These are phyloP conservation scores for Paxillus involutus DNA, from an alignment of 768 basidiomycete species.

Conservation along the genomic window DNA sequence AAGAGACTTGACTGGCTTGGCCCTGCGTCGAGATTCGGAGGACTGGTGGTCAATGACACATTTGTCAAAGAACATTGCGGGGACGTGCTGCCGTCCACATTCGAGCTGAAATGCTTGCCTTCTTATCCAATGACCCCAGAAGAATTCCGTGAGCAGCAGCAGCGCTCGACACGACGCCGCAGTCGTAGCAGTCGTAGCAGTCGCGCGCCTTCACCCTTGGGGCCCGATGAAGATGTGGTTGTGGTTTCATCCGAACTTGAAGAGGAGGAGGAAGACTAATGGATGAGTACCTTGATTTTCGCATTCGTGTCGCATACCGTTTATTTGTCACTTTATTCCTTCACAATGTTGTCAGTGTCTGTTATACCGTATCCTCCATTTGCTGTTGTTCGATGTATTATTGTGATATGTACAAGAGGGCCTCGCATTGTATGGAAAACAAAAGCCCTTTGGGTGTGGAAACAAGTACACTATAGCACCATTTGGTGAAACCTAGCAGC, in stretches of 20 bases:
- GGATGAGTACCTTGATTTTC: not conserved
- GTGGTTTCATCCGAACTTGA: not conserved
- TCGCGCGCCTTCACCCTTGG: slow-evolving; percentile 15
- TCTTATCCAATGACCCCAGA: slow-evolving; percentile 47
- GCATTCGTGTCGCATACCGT: slow-evolving; percentile 9
- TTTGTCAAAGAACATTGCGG: slow-evolving; percentile 45
- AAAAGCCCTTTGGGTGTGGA: not conserved
- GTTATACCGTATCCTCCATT: not conserved
- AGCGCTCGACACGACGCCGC: slow-evolving; percentile 21
- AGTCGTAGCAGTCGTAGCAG: slow-evolving; percentile 21
- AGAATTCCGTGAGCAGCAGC: slow-evolving; percentile 50
- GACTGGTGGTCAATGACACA: slow-evolving; percentile 47
- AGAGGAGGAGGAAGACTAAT: slow-evolving; percentile 17
- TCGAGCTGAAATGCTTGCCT: slow-evolving; percentile 53
- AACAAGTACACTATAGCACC: not conserved
- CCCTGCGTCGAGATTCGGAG: slow-evolving; percentile 59
- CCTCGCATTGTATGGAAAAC: not conserved
- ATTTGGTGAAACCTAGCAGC: not conserved
- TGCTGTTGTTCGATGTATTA: not conserved
- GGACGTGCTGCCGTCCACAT: slow-evolving; percentile 55
- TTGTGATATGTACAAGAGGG: not conserved
- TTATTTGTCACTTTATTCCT: slow-evolving; percentile 30
- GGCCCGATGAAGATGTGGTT: too few species aligned
- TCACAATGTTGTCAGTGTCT: not conserved
- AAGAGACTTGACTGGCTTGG: slow-evolving; percentile 69